Percentiles rank a stretch among this genome's conserved stretches.
phyloP scores from a whole-genome alignment of 2,329 filamentous ascomycete genomes.

The Phyllosticta capitalensis region DNA sequence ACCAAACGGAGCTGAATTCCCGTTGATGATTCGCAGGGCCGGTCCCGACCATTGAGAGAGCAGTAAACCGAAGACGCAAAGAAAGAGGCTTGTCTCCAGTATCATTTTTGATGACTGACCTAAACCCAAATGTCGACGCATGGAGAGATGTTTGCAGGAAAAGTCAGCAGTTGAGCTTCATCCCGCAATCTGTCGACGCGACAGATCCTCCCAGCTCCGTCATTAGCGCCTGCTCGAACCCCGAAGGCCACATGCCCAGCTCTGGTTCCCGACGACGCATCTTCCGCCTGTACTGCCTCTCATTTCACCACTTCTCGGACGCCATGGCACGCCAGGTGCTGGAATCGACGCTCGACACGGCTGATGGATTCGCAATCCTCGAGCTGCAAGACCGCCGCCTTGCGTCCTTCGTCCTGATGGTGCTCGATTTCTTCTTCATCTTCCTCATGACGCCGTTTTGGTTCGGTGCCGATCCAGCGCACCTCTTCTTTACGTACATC shows the following conservation, averaged over 20 bases:
- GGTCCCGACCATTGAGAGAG: conserved; percentile 26
- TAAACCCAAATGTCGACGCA: conserved; percentile 29
- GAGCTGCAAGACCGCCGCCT: conserved; percentile 58
- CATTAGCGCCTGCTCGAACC: conserved; percentile 14
- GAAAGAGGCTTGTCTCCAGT: conserved; percentile 18
- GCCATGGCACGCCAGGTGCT: conserved; percentile 51
- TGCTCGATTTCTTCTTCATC: conserved; percentile 33
- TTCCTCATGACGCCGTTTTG: conserved; percentile 46
- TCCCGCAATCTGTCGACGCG: conserved; percentile 56
- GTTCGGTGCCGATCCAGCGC: conserved; percentile 43
- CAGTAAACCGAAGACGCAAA: conserved; percentile 21
- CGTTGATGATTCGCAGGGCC: conserved; percentile 19
- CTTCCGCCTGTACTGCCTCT: conserved; percentile 62
- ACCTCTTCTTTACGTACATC: conserved; percentile 57
- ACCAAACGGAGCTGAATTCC: too few relatives aligned
- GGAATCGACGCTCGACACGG: conserved; percentile 53
- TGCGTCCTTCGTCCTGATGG: conserved; percentile 21
- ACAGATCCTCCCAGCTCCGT: conserved; percentile 41
- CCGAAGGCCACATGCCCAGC: not conserved
- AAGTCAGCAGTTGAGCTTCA: conserved; percentile 50
- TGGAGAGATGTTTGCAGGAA: conserved; percentile 24
- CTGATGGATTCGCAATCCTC: conserved; percentile 61
- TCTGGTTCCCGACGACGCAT: conserved; percentile 24
- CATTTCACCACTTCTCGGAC: conserved; percentile 71
- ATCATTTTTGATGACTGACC: conserved; percentile 31